phyloP scores from a whole-genome alignment of 352 stramenopile genomes.

The Albugo laibachii region DNA sequence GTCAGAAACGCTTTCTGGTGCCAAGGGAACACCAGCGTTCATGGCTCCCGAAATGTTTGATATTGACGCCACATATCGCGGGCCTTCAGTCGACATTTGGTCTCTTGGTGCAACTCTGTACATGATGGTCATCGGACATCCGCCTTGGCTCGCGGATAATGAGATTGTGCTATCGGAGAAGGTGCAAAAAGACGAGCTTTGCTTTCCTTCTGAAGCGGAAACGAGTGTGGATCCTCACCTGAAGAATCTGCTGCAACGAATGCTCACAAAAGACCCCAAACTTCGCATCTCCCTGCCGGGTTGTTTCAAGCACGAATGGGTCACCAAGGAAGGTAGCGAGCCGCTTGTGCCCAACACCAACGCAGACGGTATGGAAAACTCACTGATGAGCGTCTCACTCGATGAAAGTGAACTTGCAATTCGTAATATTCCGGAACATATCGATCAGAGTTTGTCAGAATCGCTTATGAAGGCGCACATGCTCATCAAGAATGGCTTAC shows the following conservation, averaged over 20 bases:
- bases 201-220: slow-evolving; percentile 56
- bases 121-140: slow-evolving; percentile 83
- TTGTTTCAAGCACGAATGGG: slow-evolving; percentile 83
- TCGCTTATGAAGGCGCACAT: slow-evolving; percentile 55
- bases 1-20: slow-evolving; percentile 60
- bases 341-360: slow-evolving; percentile 15
- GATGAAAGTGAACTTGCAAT: slow-evolving; percentile 74
- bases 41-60: slow-evolving; percentile 87
- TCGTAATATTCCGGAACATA: slow-evolving; percentile 71
- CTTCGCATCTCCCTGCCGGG: slow-evolving; percentile 62
- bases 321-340: slow-evolving; percentile 85
- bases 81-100: slow-evolving; percentile 73
- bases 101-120: slow-evolving; percentile 81
- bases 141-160: slow-evolving; percentile 81
- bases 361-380: slow-evolving; percentile 21
- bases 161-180: slow-evolving; percentile 72
- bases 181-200: slow-evolving; percentile 76
- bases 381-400: slow-evolving; percentile 48
- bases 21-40: slow-evolving; percentile 75
- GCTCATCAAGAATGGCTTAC: slow-evolving; percentile 51
- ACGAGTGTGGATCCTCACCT: slow-evolving; percentile 67
- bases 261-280: slow-evolving; percentile 78
- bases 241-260: slow-evolving; percentile 80
- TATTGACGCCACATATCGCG: slow-evolving; percentile 73
- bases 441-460: slow-evolving; percentile 54